A percentile compares a stretch with the other conserved stretches of the same genome.
These are phyloP conservation scores for Brasenia schreberi DNA, from an alignment of 164 flowering plant genomes.

Conservation along the genomic window DNA sequence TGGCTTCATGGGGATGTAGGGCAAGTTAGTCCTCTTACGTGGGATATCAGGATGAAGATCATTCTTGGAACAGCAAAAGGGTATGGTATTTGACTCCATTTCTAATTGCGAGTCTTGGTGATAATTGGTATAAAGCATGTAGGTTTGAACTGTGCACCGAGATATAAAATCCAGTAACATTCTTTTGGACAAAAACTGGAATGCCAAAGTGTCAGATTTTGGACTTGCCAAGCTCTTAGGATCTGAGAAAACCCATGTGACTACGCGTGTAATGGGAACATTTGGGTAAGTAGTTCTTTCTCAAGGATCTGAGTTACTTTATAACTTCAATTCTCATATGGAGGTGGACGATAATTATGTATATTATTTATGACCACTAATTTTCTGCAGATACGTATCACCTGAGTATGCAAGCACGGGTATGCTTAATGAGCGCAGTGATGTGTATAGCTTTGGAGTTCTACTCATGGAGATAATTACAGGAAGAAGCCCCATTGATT, in stretches of 20 bases:
- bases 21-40: constrained; percentile 78
- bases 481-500: constrained; percentile 85
- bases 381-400: constrained; percentile 72
- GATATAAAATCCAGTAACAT: constrained; percentile 92
- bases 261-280: constrained; percentile 98
- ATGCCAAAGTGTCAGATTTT: constrained; percentile 88
- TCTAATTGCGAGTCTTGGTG: background rate
- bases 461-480: constrained; percentile 92
- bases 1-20: constrained; percentile 99
- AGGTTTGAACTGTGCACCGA: constrained; percentile 41
- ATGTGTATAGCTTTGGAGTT: constrained; percentile 88
- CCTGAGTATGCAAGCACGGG: constrained; percentile 99
- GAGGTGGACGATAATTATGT: too few species aligned
- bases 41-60: constrained; percentile 87
- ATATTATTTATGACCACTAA: too few species aligned
- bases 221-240: constrained; percentile 90
- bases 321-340: too few species aligned
- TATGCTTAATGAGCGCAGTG: constrained; percentile 90
- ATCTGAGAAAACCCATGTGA: constrained; percentile 77
- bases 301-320: too few species aligned
- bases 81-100: constrained; percentile 18
- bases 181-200: constrained; percentile 88
- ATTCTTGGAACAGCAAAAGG: constrained; percentile 91
- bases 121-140: background rate
- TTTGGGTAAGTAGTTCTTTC: constrained; percentile 26